Evolutionary conservation across 169 alveolate genomes (phyloP), one percentile per base, ranked within the genome.

Genomic region (Plasmodium relictum): DNA sequence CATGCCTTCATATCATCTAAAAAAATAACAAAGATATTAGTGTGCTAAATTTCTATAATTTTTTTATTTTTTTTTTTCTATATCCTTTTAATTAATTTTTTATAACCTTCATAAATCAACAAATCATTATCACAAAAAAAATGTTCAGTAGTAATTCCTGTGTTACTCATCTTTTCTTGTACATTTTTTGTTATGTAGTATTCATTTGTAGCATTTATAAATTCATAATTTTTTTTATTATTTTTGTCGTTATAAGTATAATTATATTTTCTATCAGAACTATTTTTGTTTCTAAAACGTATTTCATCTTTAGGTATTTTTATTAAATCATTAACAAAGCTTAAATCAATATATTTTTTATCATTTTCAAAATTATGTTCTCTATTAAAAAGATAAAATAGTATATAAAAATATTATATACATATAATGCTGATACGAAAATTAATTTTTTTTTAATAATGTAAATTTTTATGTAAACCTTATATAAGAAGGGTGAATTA

Each of bases 201-300:
- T 42, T 76, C 89, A 42, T 76, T 76, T 7, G 89, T 76, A 62
- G 74, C 61, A 76, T 63, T 76, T 63, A 76, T 76, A 56, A 42
- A 76, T 18, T 76, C 78, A 31, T 76, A 62, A 62, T 76, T 76
- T 9, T 63, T 76, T 26, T 48, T 62, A 6, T 26, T 50, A 7
- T 31, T 58, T 7, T 42, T 56, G 41, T 63, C 56, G 6, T 76
- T 63, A 76, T 76, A 50, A n/a, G 65, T 62, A 18, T 18, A 76
- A 54, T 76, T 26, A 68, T 76, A 76, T 31, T 69, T 76, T 42
- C 41, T 48, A 31, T 45, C 74, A 54, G 22, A 41, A 56, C 10
- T 22, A 44, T 76, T 42, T 42, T 45, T 61, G 48, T 63, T 74
- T 1, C 70, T 42, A 6, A 42, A 65, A 20, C 48, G 69, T 76